phyloP scores from a whole-genome alignment of 1,139 yeast species.

The Suhomyces yuchorum region DNA sequence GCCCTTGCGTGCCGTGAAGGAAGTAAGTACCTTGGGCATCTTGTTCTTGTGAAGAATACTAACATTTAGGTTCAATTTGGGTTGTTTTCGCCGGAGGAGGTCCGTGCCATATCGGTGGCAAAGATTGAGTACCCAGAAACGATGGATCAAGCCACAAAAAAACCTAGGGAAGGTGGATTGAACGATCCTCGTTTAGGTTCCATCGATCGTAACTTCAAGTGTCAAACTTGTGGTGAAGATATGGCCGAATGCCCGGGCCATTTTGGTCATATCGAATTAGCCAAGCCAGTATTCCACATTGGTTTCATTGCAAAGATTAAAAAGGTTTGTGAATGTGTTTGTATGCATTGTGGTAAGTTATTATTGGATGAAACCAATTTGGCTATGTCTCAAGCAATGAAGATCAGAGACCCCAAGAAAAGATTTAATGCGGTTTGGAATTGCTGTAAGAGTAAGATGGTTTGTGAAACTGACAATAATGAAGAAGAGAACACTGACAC shows the following conservation, averaged over 20 bases:
- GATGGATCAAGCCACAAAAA: constrained; percentile 94
- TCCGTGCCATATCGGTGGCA: constrained; percentile 94
- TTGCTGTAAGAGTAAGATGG: constrained; percentile 86
- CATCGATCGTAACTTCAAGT: constrained; percentile 92
- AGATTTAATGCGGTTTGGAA: constrained; percentile 97
- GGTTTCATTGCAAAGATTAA: constrained; percentile 93
- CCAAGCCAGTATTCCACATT: constrained; percentile 97
- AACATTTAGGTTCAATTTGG: constrained; percentile 82
- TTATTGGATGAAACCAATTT: constrained; percentile 85
- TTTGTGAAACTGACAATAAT: constrained; percentile 87
- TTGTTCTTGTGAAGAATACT: constrained; percentile 12
- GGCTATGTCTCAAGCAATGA: constrained; percentile 84
- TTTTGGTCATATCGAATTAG: constrained; percentile 97
- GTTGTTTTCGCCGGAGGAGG: constrained; percentile 95
- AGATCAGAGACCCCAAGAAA: constrained; percentile 90
- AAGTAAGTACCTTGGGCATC: constrained; percentile 50
- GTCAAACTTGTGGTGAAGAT: constrained; percentile 99
- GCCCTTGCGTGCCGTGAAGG: constrained; percentile 93
- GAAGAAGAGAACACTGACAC: constrained; percentile 57
- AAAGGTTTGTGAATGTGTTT: constrained; percentile 92
- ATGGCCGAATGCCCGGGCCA: constrained; percentile 99
- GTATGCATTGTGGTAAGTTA: constrained; percentile 98
- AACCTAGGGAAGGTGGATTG: constrained; percentile 95
- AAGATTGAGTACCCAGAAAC: constrained; percentile 98
- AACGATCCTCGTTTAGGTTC: constrained; percentile 97